These are phyloP conservation scores for Chlamydomonas incerta DNA, from an alignment of 139 green algal species.

Conservation along the genomic window DNA sequence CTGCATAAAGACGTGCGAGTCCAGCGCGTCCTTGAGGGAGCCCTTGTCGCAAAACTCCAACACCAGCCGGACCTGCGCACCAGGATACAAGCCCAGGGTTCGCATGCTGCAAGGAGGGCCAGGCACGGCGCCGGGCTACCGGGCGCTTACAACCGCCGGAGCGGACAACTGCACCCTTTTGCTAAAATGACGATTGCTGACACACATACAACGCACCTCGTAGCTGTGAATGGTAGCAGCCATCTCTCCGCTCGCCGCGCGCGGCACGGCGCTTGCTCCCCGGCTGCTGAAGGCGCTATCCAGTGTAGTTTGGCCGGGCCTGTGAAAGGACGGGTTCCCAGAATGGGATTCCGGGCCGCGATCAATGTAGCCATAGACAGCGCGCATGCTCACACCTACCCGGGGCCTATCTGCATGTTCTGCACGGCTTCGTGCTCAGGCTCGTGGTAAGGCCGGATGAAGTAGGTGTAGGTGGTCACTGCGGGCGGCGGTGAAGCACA, in stretches of 20 bases:
- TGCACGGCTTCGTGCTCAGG: not conserved
- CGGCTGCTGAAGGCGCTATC: too few relatives aligned
- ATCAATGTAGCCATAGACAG: too few relatives aligned
- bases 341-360: too few relatives aligned
- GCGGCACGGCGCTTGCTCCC: too few relatives aligned
- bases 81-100: too few relatives aligned
- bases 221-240: constrained; percentile 13
- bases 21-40: constrained; percentile 60
- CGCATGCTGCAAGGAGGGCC: too few relatives aligned
- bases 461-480: constrained; percentile 61
- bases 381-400: too few relatives aligned
- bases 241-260: not conserved
- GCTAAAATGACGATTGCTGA: too few relatives aligned
- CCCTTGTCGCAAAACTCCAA: constrained; percentile 72
- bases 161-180: not conserved
- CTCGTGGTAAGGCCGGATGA: constrained; percentile 51
- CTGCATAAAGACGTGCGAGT: constrained; percentile 52
- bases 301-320: too few relatives aligned
- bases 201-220: not conserved
- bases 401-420: not conserved
- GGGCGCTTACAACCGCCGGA: not conserved
- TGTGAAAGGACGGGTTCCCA: too few relatives aligned
- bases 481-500: not conserved
- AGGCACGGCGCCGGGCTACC: too few relatives aligned
- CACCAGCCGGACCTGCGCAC: constrained; percentile 61